Evolutionary conservation across 2,329 filamentous ascomycete species (phyloP), one percentile per base, ranked within the genome.

Genomic region (Cytospora piceae): DNA sequence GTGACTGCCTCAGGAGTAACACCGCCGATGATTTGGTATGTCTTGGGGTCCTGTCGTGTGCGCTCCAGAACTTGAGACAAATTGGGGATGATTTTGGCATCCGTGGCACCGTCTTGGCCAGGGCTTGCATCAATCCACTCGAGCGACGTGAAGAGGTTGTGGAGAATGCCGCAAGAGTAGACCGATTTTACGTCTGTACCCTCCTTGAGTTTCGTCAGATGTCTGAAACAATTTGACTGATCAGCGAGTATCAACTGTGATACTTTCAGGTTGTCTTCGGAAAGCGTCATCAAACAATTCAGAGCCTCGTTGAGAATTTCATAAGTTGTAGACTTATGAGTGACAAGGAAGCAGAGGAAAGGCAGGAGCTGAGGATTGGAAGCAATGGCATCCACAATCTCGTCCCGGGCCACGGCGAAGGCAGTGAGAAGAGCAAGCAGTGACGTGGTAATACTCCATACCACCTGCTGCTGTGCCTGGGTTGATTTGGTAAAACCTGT

Each of bases 91-190:
- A 87, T 76, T 3, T 77, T 70, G 31, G 83, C 83, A 70, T 87
- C 84, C 2, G 80, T 83, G 12, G 80, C 79, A 17, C 79, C 80
- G 53, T 81, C 79, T 62, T 78, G 78, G 2, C 82, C 81, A 2
- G 80, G 81, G 53, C 77, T 82, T 66, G 80, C 76, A 63, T 86
- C 84, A 37, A 81, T 80, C 83, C 83, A 85, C 64, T 81, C 76
- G 70, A 85, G 79, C 3, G 80, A 77, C 8, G 81, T 75, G 72
- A 87, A 89, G 42, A 90, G 75, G 68, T 89, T 89, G 73, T 90
- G 87, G 15, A 90, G 79, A 27, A 88, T 79, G 17, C 85, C 84
- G 59, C 86, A 89, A 9, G 86, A 82, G 11, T 88, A 76, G 39
- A 88, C 81, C 1, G 82, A 83, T 64, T 81, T 81, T 22, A 82